Conservation (phyloP, 441 rosid genomes). For the Daphne laureola region DNA sequence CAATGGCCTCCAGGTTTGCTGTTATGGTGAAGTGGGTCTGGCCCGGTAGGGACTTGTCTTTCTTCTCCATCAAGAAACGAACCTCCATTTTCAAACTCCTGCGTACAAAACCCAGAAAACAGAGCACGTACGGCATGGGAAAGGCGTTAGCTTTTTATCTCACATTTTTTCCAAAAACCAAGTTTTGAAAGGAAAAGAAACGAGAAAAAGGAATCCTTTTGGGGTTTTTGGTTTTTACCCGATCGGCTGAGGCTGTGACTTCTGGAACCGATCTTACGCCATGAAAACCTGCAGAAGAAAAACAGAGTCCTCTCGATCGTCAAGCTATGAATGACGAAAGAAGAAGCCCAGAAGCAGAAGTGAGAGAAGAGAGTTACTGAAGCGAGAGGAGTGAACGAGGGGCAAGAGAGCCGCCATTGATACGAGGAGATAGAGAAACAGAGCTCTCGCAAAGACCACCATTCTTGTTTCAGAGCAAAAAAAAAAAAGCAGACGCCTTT, state of each 20-base stretch:
- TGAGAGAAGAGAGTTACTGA: conserved; percentile 5
- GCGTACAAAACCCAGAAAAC: conserved; percentile 10
- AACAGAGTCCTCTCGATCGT: not conserved
- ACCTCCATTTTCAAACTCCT: conserved; percentile 12
- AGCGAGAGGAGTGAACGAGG: conserved; percentile 19
- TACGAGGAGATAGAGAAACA: conserved; percentile 16
- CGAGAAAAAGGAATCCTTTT: not conserved
- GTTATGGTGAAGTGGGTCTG: conserved; percentile 76
- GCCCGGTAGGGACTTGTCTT: conserved; percentile 66
- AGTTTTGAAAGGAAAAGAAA: not conserved
- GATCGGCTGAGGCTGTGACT: conserved; percentile 1
- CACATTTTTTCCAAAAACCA: not conserved
- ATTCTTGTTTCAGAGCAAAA: conserved; percentile 7
- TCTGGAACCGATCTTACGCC: conserved; percentile 11
- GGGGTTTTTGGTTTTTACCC: conserved; percentile 14
- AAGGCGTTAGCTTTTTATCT: conserved; percentile 2
- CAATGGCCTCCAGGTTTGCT: conserved; percentile 33
- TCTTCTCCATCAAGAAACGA: conserved; percentile 22
- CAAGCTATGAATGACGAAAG: not conserved
- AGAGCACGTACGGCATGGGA: not conserved
- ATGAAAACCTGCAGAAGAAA: conserved; percentile 17
- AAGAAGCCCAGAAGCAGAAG: not conserved
- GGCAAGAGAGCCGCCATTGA: conserved; percentile 15
- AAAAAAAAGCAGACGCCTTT: conserved; percentile 11
- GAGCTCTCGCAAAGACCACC: conserved; percentile 19